These are phyloP conservation scores for Smittium culicis DNA, from an alignment of 371 early-diverging fungal genomes.

Conservation along the genomic window DNA sequence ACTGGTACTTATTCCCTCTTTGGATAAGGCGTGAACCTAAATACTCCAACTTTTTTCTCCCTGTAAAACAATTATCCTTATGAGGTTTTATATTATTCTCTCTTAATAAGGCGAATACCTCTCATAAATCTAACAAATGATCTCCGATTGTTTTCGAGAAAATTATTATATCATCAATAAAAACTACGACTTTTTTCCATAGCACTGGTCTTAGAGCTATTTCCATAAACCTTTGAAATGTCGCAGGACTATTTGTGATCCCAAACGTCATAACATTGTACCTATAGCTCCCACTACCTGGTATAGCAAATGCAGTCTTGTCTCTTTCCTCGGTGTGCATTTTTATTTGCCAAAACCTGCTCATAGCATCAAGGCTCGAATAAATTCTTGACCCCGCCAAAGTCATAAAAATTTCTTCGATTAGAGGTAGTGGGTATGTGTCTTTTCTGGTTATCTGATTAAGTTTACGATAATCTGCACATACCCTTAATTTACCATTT, in stretches of 20 bases:
- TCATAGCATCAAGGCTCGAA: conserved; percentile 21
- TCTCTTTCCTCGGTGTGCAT: conserved; percentile 16
- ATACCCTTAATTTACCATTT: conserved; percentile 35
- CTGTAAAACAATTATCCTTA: conserved; percentile 3
- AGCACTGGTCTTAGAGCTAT: neutral
- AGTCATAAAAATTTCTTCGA: conserved; percentile 26
- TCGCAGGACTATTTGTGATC: conserved; percentile 4
- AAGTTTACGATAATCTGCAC: conserved; percentile 35
- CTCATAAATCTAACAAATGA: conserved; percentile 9
- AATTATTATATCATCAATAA: conserved; percentile 12
- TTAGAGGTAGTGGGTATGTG: conserved; percentile 22
- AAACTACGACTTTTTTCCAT: conserved; percentile 17
- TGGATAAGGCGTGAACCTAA: neutral
- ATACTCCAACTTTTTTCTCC: neutral
- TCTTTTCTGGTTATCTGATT: conserved; percentile 33
- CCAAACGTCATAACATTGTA: conserved; percentile 3
- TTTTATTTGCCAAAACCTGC: conserved; percentile 30
- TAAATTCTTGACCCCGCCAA: conserved; percentile 16
- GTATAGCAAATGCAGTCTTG: conserved; percentile 36
- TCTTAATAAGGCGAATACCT: conserved; percentile 10
- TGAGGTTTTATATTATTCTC: conserved; percentile 18
- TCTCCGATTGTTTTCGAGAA: conserved; percentile 11
- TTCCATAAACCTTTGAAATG: conserved; percentile 6
- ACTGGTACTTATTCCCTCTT: conserved; percentile 11
- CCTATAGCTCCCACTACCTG: neutral